phyloP scores from a whole-genome alignment of 192 early-diverging fungal species.

The Coemansia aciculifera region DNA sequence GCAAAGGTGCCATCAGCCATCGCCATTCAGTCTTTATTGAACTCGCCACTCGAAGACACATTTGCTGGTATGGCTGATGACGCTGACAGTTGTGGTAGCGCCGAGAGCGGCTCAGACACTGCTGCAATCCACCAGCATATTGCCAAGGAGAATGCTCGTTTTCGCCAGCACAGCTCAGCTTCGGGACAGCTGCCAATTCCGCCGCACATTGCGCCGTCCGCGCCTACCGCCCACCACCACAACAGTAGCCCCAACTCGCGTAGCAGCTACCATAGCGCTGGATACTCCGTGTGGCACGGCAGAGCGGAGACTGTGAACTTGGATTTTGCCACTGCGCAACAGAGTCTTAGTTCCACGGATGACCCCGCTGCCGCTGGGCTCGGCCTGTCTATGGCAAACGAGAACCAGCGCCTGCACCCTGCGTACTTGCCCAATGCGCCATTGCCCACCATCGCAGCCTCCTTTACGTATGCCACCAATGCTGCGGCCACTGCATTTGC shows the following conservation, averaged over 20 bases:
- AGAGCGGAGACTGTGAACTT: slow-evolving; percentile 41
- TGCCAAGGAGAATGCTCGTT: slow-evolving; percentile 51
- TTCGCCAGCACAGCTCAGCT: slow-evolving; percentile 35
- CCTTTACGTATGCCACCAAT: slow-evolving; percentile 5
- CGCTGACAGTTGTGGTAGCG: slow-evolving; percentile 5
- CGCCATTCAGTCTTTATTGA: slow-evolving; percentile 48
- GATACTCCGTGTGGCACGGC: slow-evolving; percentile 44
- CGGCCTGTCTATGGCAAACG: slow-evolving; percentile 1
- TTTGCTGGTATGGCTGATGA: neutral
- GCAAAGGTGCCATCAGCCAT: slow-evolving; percentile 22
- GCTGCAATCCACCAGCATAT: slow-evolving; percentile 44
- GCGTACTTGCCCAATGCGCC: slow-evolving; percentile 23
- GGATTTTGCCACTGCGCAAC: slow-evolving; percentile 52
- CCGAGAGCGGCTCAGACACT: slow-evolving; percentile 10
- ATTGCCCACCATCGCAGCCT: slow-evolving; percentile 25
- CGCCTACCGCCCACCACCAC: slow-evolving; percentile 12
- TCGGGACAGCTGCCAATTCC: slow-evolving; percentile 19
- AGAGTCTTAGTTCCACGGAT: slow-evolving; percentile 50
- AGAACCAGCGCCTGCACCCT: neutral
- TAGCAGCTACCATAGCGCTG: slow-evolving; percentile 55
- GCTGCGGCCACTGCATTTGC: slow-evolving; percentile 11
- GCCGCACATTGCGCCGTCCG: slow-evolving; percentile 5
- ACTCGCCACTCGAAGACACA: slow-evolving; percentile 26
- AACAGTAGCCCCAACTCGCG: slow-evolving; percentile 46
- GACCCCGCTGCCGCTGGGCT: slow-evolving; percentile 16